Evolutionary conservation across 768 basidiomycete species (phyloP).

Genomic region (Suillus cothurnatus): DNA sequence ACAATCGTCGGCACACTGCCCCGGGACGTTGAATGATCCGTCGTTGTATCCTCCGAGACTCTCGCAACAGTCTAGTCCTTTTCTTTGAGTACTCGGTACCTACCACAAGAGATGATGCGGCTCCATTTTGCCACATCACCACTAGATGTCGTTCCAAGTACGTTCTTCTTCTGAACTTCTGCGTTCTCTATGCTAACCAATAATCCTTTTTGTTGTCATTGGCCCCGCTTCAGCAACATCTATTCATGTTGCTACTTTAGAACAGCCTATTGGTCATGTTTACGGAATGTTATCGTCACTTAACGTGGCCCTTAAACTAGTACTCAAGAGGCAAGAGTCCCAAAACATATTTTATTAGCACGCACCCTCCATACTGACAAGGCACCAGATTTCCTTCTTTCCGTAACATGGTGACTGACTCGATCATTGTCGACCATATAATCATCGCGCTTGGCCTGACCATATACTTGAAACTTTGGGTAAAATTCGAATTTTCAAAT

Average conservation of each 20-base stretch:
- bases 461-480: background rate
- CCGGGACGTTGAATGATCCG: conserved; percentile 11
- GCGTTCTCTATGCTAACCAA: background rate
- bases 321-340: background rate
- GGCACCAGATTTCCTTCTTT: background rate
- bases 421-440: background rate
- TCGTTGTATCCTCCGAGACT: conserved; percentile 5
- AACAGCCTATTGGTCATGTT: background rate
- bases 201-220: background rate
- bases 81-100: background rate
- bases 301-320: background rate
- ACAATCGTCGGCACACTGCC: conserved; percentile 8
- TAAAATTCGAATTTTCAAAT: background rate
- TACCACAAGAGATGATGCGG: background rate
- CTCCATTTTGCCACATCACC: background rate
- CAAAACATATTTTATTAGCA: background rate
- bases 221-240: background rate
- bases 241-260: background rate
- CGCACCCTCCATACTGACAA: background rate
- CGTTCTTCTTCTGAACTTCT: background rate
- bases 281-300: background rate
- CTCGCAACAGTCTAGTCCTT: conserved; percentile 5
- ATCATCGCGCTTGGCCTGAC: background rate
- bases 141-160: background rate
- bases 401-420: background rate